phyloP scores from a whole-genome alignment of 2,329 filamentous ascomycete genomes.

The Colletotrichum salicis region DNA sequence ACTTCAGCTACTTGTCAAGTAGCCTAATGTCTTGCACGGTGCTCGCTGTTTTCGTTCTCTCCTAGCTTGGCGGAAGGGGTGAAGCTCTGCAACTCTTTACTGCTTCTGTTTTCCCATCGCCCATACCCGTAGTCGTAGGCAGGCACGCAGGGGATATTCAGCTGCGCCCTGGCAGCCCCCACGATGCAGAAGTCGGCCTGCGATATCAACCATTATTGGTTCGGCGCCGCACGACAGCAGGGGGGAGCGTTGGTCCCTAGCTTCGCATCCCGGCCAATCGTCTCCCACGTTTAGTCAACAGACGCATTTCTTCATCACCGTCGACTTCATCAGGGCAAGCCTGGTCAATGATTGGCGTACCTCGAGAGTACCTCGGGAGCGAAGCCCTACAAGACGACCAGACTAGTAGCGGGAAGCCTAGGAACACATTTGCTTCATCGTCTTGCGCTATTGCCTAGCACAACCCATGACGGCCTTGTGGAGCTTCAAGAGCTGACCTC shows the following conservation, averaged over 20 bases:
- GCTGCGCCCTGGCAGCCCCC: slow-evolving; percentile 30
- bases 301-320: slow-evolving; percentile 14
- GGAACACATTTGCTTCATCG: slow-evolving; percentile 10
- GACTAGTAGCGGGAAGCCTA: slow-evolving; percentile 21
- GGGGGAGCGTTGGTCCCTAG: slow-evolving; percentile 10
- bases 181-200: slow-evolving; percentile 21
- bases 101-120: background rate
- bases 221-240: slow-evolving; percentile 15
- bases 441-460: slow-evolving; percentile 12
- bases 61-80: background rate
- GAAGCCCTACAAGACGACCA: slow-evolving; percentile 18
- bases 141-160: slow-evolving; percentile 32
- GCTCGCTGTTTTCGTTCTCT: slow-evolving; percentile 2
- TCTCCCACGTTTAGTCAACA: slow-evolving; percentile 20
- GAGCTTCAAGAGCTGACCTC: slow-evolving; percentile 28
- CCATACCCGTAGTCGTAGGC: slow-evolving; percentile 6
- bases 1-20: slow-evolving; percentile 1
- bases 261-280: slow-evolving; percentile 28
- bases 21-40: background rate
- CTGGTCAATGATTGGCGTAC: background rate
- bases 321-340: slow-evolving; percentile 21
- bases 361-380: slow-evolving; percentile 9
- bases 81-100: background rate
- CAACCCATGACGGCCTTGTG: slow-evolving; percentile 24
- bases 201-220: slow-evolving; percentile 30